phyloP scores from a whole-genome alignment of 257 asterid species.

The Avicennia marina region DNA sequence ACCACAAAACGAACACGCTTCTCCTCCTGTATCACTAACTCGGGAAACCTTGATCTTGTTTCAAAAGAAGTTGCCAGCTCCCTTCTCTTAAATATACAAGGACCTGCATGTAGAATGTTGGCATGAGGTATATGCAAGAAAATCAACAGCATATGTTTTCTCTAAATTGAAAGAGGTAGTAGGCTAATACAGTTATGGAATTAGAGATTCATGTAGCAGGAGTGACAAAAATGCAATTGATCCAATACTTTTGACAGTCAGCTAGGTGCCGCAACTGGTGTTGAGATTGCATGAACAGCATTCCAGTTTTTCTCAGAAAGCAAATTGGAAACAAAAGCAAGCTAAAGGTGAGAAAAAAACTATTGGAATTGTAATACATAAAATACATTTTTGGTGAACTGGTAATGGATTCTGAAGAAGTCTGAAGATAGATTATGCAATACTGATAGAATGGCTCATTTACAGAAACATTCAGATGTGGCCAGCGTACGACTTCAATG shows the following conservation, averaged over 20 bases:
- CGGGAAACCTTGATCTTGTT: slow-evolving; percentile 95
- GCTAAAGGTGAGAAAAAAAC: too few relatives aligned
- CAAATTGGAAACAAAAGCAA: too few relatives aligned
- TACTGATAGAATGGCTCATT: not conserved
- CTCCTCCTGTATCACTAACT: slow-evolving; percentile 94
- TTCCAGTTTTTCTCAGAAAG: too few relatives aligned
- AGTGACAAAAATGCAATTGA: too few relatives aligned
- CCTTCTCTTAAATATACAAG: slow-evolving; percentile 72
- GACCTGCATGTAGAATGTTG: slow-evolving; percentile 45
- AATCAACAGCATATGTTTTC: too few relatives aligned
- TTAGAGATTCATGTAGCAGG: too few relatives aligned
- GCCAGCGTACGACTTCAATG: slow-evolving; percentile 8
- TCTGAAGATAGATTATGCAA: not conserved
- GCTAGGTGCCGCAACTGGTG: too few relatives aligned
- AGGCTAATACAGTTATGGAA: too few relatives aligned
- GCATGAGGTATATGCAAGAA: slow-evolving; percentile 9
- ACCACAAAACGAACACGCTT: slow-evolving; percentile 98
- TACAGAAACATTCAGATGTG: slow-evolving; percentile 4
- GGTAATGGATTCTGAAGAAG: not conserved
- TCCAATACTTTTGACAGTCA: too few relatives aligned
- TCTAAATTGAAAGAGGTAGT: too few relatives aligned
- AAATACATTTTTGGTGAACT: too few relatives aligned
- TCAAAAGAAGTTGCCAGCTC: slow-evolving; percentile 94
- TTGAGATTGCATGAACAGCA: too few relatives aligned
- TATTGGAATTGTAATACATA: not conserved